Evolutionary conservation across 2,329 filamentous ascomycete species (phyloP), one percentile per base, ranked within the genome.

Genomic region (Kalmusia sp.): DNA sequence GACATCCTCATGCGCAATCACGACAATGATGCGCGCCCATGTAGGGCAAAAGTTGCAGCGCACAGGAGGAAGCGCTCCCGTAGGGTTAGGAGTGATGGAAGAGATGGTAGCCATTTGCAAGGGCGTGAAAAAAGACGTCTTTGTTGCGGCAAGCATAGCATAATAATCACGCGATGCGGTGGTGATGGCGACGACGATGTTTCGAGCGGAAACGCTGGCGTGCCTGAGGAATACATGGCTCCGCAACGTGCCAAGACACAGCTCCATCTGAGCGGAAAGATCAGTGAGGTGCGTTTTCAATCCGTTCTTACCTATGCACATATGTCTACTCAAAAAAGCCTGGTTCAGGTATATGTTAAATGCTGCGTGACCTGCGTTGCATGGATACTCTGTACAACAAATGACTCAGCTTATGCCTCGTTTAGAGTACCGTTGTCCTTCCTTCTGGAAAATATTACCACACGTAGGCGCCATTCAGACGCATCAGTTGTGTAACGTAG

Each of bases 161-260:
- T 31, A 38, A 28, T 12, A 8, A 37, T 47, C 44, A 47, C 44
- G 33, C 44, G 33, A 38, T 47, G 14, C 30, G 8, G 22, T 33
- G 38, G n/a, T 6, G 38, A 28, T 28, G 38, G 28, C 28, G 30
- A 25, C 28, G 44, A n/a, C n/a, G n/a, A 21, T 37, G 44, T 47
- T 47, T 37, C 33, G 30, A 46, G 30, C 6, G n/a, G 44, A 47
- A 37, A 47, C 44, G n/a, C 43, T 35, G 43, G 43, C 43, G 43
- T 35, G 43, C 30, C 30, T 46, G 43, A 46, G 43, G 15, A 30
- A n/a, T 15, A 17, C 28, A 27, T 17, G 35, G 19, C 28, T 14
- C 14, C 39, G 39, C 25, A 15, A 21, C 25, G 24, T 30, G 39
- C 39, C 39, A 30, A 43, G 39, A 17, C 24, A 7, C n/a, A 3